Evolutionary conservation across 179 eudicot species (phyloP).

Genomic region (Spinacia oleracea): DNA sequence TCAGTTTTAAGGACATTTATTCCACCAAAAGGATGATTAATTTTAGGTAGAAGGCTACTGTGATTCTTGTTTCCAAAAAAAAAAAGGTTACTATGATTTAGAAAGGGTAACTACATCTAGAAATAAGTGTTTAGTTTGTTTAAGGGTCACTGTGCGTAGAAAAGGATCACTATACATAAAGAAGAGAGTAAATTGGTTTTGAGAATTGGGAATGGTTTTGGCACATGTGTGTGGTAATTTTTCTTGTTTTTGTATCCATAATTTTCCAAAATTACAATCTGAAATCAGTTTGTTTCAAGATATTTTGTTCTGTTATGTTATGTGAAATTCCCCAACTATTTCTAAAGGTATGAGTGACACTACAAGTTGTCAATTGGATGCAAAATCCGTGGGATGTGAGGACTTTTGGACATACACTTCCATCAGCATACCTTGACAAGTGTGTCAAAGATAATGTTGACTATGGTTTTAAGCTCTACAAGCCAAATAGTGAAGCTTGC

Average conservation of each 20-base stretch:
- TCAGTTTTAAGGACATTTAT: too few relatives aligned
- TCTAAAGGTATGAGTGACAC: neutral
- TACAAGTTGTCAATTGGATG: constrained; percentile 30
- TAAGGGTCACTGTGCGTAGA: too few relatives aligned
- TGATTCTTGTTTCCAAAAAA: too few relatives aligned
- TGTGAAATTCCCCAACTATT: neutral
- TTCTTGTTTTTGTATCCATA: neutral
- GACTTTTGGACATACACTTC: constrained; percentile 35
- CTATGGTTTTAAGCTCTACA: constrained; percentile 31
- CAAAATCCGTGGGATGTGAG: constrained; percentile 24
- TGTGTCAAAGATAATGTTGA: constrained; percentile 20
- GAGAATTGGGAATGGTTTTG: too few relatives aligned
- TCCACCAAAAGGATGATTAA: too few relatives aligned
- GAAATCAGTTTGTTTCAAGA: neutral
- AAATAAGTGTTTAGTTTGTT: too few relatives aligned
- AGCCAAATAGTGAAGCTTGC: constrained; percentile 16
- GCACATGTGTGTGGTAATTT: too few relatives aligned
- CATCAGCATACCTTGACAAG: constrained; percentile 33
- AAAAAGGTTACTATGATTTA: too few relatives aligned
- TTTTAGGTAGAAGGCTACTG: too few relatives aligned
- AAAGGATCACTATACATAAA: too few relatives aligned
- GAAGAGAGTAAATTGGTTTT: too few relatives aligned
- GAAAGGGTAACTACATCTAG: too few relatives aligned
- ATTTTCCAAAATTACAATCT: neutral
- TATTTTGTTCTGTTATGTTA: neutral